Conservation (phyloP, 2,329 filamentous ascomycete genomes). For the Pseudocercospora pini-densiflorae region DNA sequence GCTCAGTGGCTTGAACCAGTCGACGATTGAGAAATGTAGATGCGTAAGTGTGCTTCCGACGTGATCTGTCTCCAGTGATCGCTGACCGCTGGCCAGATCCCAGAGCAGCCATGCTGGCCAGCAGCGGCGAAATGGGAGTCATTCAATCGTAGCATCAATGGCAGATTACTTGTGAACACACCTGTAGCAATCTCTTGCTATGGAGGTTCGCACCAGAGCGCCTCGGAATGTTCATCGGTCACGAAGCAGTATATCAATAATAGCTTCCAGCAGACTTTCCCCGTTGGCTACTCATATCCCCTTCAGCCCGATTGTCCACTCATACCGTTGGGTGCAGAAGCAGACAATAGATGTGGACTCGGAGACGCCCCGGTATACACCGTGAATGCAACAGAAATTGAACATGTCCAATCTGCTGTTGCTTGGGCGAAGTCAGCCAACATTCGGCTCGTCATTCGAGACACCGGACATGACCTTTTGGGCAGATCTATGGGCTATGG, state of each 20-base stretch:
- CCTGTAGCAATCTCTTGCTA: constrained; percentile 45
- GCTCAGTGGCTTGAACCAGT: neutral
- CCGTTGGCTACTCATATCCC: constrained; percentile 38
- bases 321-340: constrained; percentile 26
- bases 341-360: constrained; percentile 31
- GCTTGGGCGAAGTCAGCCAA: constrained; percentile 43
- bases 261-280: constrained; percentile 35
- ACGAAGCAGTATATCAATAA: constrained; percentile 34
- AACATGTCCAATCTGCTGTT: neutral
- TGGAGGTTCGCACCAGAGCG: constrained; percentile 34
- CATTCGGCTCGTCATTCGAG: constrained; percentile 53
- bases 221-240: constrained; percentile 34
- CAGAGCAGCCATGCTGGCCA: constrained; percentile 43
- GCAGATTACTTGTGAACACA: constrained; percentile 40
- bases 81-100: constrained; percentile 1
- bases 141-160: constrained; percentile 42
- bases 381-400: constrained; percentile 5
- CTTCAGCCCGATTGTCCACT: constrained; percentile 36
- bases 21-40: neutral
- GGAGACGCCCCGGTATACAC: constrained; percentile 27
- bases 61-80: neutral
- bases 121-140: constrained; percentile 35
- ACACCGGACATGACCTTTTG: constrained; percentile 13
- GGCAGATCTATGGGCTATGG: constrained; percentile 12
- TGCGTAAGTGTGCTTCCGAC: neutral